phyloP scores from a whole-genome alignment of 805 yeast species.

The Spathaspora gorwiae region DNA sequence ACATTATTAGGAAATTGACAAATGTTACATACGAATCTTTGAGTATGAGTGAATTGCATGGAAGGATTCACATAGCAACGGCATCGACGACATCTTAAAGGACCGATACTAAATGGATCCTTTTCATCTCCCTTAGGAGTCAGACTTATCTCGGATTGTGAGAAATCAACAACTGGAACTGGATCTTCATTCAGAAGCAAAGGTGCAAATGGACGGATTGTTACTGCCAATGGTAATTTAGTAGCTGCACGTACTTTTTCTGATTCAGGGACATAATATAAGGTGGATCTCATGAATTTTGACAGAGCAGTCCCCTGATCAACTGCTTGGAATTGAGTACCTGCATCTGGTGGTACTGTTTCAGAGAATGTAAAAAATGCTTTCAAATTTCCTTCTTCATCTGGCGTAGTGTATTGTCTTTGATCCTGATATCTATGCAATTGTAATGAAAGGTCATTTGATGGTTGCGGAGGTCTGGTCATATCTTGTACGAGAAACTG shows the following conservation, averaged over 20 bases:
- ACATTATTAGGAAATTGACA: slow-evolving; percentile 70
- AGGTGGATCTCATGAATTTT: slow-evolving; percentile 66
- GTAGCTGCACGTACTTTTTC: slow-evolving; percentile 67
- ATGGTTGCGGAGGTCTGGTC: background rate
- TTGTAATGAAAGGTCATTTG: slow-evolving; percentile 6
- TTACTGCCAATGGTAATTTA: slow-evolving; percentile 74
- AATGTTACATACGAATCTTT: slow-evolving; percentile 74
- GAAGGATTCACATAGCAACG: slow-evolving; percentile 85
- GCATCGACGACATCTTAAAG: slow-evolving; percentile 89
- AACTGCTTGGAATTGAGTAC: slow-evolving; percentile 59
- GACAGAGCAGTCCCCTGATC: slow-evolving; percentile 90
- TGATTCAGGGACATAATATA: slow-evolving; percentile 77
- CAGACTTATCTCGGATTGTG: slow-evolving; percentile 7
- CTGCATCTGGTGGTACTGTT: slow-evolving; percentile 79
- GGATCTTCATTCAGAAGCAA: slow-evolving; percentile 43
- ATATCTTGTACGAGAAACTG: slow-evolving; percentile 6
- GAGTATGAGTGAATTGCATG: slow-evolving; percentile 61
- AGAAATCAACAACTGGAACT: slow-evolving; percentile 67
- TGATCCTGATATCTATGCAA: slow-evolving; percentile 18
- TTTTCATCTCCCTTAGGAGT: slow-evolving; percentile 19
- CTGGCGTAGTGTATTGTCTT: slow-evolving; percentile 17
- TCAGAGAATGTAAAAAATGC: slow-evolving; percentile 70
- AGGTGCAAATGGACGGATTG: slow-evolving; percentile 82
- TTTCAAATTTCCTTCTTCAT: slow-evolving; percentile 30
- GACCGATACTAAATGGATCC: slow-evolving; percentile 44